phyloP scores from a whole-genome alignment of 805 yeast genomes.

The Ascoidea rubescens region DNA sequence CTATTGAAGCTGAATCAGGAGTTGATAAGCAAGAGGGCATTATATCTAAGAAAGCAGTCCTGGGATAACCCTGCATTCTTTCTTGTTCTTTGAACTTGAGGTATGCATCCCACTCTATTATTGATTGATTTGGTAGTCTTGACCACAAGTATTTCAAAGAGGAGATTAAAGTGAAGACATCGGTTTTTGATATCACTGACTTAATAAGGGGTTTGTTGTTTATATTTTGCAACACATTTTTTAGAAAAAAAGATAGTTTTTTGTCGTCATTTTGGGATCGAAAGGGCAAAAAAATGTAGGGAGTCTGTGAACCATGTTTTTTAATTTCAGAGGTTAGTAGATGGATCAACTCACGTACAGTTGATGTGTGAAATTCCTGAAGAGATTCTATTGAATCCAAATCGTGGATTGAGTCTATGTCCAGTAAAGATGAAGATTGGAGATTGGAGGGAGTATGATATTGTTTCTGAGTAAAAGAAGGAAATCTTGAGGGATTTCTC shows the following conservation, averaged over 20 bases:
- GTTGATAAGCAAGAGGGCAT: conserved; percentile 79
- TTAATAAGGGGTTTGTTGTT: conserved; percentile 16
- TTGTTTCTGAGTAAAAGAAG: background rate
- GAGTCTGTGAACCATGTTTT: conserved; percentile 53
- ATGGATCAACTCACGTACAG: conserved; percentile 56
- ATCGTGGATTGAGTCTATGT: too few relatives aligned
- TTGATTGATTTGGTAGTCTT: conserved; percentile 62
- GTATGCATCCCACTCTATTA: conserved; percentile 81
- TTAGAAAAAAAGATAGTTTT: conserved; percentile 42
- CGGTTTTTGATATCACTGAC: conserved; percentile 33
- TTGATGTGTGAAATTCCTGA: conserved; percentile 45
- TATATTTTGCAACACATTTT: conserved; percentile 29
- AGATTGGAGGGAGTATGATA: too few relatives aligned
- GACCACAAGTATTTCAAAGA: conserved; percentile 81
- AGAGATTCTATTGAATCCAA: conserved; percentile 14
- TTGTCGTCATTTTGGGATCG: conserved; percentile 54
- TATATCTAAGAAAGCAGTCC: conserved; percentile 59
- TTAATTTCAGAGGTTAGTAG: conserved; percentile 61
- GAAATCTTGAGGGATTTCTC: background rate
- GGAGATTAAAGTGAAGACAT: conserved; percentile 59
- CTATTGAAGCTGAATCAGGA: conserved; percentile 81
- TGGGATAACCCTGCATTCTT: conserved; percentile 49
- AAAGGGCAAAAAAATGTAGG: conserved; percentile 65
- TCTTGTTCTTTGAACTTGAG: conserved; percentile 54
- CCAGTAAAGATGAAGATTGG: too few relatives aligned